Evolutionary conservation across 1,139 yeast species (phyloP), one percentile per base, ranked within the genome.

Genomic region (Kurtzmaniella natalensis): DNA sequence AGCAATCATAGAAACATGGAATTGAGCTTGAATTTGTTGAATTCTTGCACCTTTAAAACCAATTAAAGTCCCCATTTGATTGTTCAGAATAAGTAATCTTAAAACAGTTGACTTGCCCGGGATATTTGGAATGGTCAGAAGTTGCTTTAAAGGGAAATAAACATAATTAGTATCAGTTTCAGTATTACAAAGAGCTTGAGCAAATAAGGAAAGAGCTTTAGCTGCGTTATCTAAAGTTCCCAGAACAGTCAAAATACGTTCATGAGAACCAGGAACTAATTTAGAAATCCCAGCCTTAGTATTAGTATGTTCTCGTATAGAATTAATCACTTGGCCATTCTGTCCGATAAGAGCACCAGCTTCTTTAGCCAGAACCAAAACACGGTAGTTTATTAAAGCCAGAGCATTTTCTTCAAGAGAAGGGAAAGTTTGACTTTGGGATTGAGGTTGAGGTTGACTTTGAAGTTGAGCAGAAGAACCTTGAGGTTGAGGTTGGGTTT

Each of bases 331-430:
- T 39, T 74, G 70, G 29, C 96, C 96, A 46, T 78, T 82, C 49
- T 84, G 85, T 31, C 96, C 96, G 50, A 88, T 88, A 42, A 88
- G 78, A 42, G 89, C 84, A 14, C 96, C 96, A 10, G 95, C 89
- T 58, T 88, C 96, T 53, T 83, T 84, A 37, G 94, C 78, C 9
- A 94, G 78, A 16, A 88, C 86, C 29, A 88, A 67, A 2, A 88
- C 76, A 45, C 96, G 70, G 52, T 67, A 72, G 38, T 76, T 76
- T 40, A 76, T 71, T 37, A 75, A 63, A 5, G 70, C 64, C 10
- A 61, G 49, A 7, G 58, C 52, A 40, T 57, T 54, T 18, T 58
- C 61, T 27, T 52, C 52, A 34, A 59, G 40, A 24, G 61, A 52
- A 2, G 69, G 68, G 40, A 60, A 51, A 18, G 14, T 26, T 26